Conservation (phyloP, 129 eudicot species). For the Chrysanthemum lavandulifolium region DNA sequence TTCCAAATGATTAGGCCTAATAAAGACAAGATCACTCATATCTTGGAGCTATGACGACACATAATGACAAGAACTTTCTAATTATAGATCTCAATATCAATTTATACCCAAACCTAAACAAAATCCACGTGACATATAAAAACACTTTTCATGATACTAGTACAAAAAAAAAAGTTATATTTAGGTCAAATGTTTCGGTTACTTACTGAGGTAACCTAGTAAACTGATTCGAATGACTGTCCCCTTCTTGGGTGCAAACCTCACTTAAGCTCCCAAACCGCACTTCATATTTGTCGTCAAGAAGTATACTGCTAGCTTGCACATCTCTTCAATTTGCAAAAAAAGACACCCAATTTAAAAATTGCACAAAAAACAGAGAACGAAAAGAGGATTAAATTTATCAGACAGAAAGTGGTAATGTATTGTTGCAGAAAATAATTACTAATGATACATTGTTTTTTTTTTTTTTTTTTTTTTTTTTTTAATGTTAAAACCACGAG, state of each 20-base stretch:
- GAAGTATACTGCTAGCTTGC: slow-evolving; percentile 98
- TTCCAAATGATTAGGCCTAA: not conserved
- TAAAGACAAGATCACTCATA: not conserved
- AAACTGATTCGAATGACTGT: slow-evolving; percentile 68
- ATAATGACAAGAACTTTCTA: slow-evolving; percentile 23
- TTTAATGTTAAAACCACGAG: not conserved
- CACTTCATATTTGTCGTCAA: slow-evolving; percentile 97
- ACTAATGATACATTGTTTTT: not conserved
- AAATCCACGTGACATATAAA: not conserved
- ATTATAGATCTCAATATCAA: slow-evolving; percentile 17
- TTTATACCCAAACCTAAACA: slow-evolving; percentile 15
- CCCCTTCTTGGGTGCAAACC: slow-evolving; percentile 87
- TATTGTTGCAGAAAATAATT: slow-evolving; percentile 9
- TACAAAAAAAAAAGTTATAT: not conserved
- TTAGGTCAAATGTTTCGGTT: slow-evolving; percentile 2
- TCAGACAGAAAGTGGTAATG: slow-evolving; percentile 1
- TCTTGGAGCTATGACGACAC: not conserved
- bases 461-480: not conserved
- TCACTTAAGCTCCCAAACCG: slow-evolving; percentile 93
- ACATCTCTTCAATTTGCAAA: slow-evolving; percentile 65
- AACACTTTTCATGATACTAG: slow-evolving; percentile 16
- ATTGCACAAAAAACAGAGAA: not conserved
- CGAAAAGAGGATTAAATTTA: not conserved
- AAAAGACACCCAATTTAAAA: not conserved
- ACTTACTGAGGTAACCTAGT: slow-evolving; percentile 92